Evolutionary conservation across 1,139 yeast species (phyloP), one percentile per base, ranked within the genome.

Genomic region (Hyphopichia fennica): DNA sequence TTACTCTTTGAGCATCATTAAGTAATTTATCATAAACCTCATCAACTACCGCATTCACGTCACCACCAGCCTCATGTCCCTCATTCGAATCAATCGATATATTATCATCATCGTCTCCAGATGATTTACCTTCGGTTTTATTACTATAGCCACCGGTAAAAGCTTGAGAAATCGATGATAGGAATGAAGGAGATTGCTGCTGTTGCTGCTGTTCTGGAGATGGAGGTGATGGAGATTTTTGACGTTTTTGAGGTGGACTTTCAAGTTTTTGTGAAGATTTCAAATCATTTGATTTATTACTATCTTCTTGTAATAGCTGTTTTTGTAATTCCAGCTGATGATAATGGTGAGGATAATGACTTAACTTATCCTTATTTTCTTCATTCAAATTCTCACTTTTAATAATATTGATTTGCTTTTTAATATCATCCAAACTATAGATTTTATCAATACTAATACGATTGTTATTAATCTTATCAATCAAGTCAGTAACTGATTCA

Each of bases 21-120:
- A 85, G 65, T 39, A 85, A 63, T 54, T 81, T 82, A 48, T 85
- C 91, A 55, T 85, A 85, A 8, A 81, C 85, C 53, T 83, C 86
- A 56, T 83, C 87, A 33, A 82, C 76, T 14, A 67, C 73, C 1
- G 74, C 70, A 49, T 69, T 61, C 16, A 66, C 69, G 28, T 51
- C 42, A 16, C 45, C 45, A 11, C 40, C 41, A 15, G 41, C 45
- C n/a, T 52, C 57, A 19, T 44, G 55, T 6, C 40, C 46, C 25
- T 52, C 58, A 28, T 42, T 41, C 19, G 41, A 41, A 27, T 41
- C 35, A 19, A 18, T 33, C 10, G 25, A 18, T n/a, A 10, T n/a
- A 25, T 4, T 11, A 9, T 31, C 34, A 17, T 31, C 20, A 4
- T 35, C 38, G 31, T 36, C 41, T 27, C 32, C 37, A 9, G 41